Evolutionary conservation across 352 stramenopile genomes (phyloP), one percentile per base, ranked within the genome.

Genomic region (Phytophthora lateralis): DNA sequence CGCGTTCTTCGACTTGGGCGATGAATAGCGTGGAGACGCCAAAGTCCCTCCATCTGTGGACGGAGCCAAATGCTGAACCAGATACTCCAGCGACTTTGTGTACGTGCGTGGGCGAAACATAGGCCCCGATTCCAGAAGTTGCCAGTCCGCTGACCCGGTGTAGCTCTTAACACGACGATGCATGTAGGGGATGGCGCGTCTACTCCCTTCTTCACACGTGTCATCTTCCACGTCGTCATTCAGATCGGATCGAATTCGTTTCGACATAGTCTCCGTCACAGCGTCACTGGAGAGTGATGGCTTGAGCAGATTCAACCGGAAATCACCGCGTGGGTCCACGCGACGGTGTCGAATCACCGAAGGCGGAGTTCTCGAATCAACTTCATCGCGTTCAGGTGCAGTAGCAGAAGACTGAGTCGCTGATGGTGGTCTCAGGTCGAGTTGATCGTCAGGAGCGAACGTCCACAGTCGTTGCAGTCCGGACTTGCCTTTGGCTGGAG

Each of bases 31-130:
- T 9, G 78, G 76, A 14, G 79, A 81, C 11, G 61, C 32, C 2
- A 67, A 55, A 7, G 45, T 46, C 0, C 43, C 53, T 2, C 74
- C 63, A 17, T 78, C 69, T 9, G 55, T 50, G 2, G 81, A 81
- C 14, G 85, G 75, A 2, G 85, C 78, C 15, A 94, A 62, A 59
- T 94, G 85, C 67, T 94, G 89, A 0, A 94, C 85, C 26, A 94
- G 57, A 60, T 85, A 92, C 8, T 80, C 83, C 9, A 94, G 47
- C 4, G 85, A 94, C 51, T 90, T 92, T 9, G 82, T 94, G 62
- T 94, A 92, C 38, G 82, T 83, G 6, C 80, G 76, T 12, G 76
- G 72, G 0, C 85, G 75, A 41, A 82, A 73, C 6, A 48, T 27
- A 41, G 53, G 47, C 15, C 47, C 57, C 26, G 60, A 63, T 9